Base-by-base conservation (phyloP, 805 yeast species). In the Yamadazyma scolyti region DNA sequence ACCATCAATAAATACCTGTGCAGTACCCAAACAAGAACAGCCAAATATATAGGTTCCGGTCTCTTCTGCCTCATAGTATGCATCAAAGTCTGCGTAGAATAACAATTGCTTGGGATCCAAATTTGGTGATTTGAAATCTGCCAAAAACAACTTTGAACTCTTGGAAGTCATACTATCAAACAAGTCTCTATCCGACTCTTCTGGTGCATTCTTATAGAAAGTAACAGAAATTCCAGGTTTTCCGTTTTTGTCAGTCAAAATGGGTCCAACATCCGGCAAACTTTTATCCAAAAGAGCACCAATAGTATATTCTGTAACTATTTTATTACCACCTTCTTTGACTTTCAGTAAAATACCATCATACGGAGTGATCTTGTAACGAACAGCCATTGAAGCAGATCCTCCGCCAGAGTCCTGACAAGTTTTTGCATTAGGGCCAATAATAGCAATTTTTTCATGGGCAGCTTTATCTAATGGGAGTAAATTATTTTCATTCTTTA, bases 351-450 rank as follows among this genome's bases (percentile, higher is more conserved):
- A 33, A 33, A 75, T 67, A 11, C 71, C 77, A 11, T 72, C 70
- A 25, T 49, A 65, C 3, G 78, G 77, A 9, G 75, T 54, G 6
- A 71, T 59, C 10, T 62, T 54, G 48, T 73, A 71, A 46, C 71
- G 65, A 4, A 77, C 67, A 14, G 54, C 51, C 40, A 73, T 53
- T 8, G 75, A 58, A 21, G 82, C 80, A 13, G 81, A 75, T 6
- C 83, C 83, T 40, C 83, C 83, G 36, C 83, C 82, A 15, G 75
- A 68, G 38, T 61, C 70, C 23, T 68, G 65, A 5, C 75, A 58
- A 27, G 47, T 51, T 40, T 63, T 71, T 16, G 75, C 81, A 39
- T 72, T 74, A 21, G 82, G 81, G 3, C 84, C 85, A 44, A 78
- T 71, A 12, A 78, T 69, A 2, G 75, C 73, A 20, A 67, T 58